Percentiles rank a stretch among this genome's conserved stretches.
phyloP scores from a whole-genome alignment of 768 basidiomycete species.

The Naematelia aurantialba region DNA sequence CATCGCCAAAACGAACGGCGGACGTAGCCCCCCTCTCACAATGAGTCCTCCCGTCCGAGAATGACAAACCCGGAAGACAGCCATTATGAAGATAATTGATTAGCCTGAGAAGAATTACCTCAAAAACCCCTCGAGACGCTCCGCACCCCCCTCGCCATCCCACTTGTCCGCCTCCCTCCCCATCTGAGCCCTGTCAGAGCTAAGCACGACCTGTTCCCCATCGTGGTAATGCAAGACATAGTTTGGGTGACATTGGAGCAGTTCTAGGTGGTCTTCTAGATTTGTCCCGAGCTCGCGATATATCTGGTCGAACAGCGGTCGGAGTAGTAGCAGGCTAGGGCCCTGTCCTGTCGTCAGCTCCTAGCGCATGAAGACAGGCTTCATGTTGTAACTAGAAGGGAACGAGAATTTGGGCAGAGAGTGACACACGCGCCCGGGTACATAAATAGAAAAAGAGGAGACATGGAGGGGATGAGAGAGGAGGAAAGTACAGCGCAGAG shows the following conservation, averaged over 20 bases:
- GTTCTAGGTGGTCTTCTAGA: slow-evolving; percentile 49
- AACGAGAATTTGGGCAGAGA: background rate
- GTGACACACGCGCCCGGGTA: background rate
- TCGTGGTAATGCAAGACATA: slow-evolving; percentile 53
- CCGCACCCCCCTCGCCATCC: slow-evolving; percentile 51
- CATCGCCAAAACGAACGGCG: too few species aligned
- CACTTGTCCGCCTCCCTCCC: slow-evolving; percentile 51
- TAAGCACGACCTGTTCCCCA: slow-evolving; percentile 51
- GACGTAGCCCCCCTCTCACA: too few species aligned
- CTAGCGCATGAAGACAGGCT: background rate
- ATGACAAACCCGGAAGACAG: too few species aligned
- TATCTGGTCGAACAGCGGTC: slow-evolving; percentile 51
- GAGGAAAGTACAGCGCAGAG: background rate
- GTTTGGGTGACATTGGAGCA: slow-evolving; percentile 54
- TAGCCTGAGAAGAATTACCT: too few species aligned
- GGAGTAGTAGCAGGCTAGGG: slow-evolving; percentile 51
- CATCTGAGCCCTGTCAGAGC: slow-evolving; percentile 49
- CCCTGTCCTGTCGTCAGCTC: too few species aligned
- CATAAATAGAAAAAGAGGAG: background rate
- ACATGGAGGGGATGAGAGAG: background rate
- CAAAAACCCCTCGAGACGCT: slow-evolving; percentile 46
- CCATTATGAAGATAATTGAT: too few species aligned
- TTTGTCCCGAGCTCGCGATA: slow-evolving; percentile 51
- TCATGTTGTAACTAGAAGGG: background rate
- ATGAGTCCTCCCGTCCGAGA: too few species aligned